Evolutionary conservation across 1,284 basidiomycete genomes (phyloP).

Genomic region (Heterobasidion occidentale): DNA sequence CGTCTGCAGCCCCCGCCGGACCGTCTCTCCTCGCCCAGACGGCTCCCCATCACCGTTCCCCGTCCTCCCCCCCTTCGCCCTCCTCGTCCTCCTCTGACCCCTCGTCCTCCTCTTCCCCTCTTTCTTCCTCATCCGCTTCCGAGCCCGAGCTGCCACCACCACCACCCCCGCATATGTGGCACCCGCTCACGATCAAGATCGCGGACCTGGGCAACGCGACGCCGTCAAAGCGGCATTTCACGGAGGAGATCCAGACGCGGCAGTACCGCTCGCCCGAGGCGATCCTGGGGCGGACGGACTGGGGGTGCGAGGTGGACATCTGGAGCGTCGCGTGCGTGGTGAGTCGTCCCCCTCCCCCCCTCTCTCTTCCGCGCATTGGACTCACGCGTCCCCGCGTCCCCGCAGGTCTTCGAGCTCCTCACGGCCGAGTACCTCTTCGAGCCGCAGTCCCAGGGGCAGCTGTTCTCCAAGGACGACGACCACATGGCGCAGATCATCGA

Average conservation of each 20-base stretch:
- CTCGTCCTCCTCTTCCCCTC: conserved; percentile 15
- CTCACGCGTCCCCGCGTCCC: not conserved
- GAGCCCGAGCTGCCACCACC: not conserved
- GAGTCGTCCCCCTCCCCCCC: not conserved
- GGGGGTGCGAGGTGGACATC: conserved; percentile 80
- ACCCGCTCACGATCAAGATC: conserved; percentile 79
- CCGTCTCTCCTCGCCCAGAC: conserved; percentile 67
- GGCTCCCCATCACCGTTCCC: conserved; percentile 30
- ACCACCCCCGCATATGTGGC: not conserved
- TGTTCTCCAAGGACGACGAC: conserved; percentile 90
- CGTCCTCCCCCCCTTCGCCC: conserved; percentile 9
- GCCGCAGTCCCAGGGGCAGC: conserved; percentile 74
- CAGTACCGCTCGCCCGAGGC: conserved; percentile 91
- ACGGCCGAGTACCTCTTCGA: conserved; percentile 88
- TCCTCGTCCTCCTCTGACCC: conserved; percentile 29
- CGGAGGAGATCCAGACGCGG: conserved; percentile 91
- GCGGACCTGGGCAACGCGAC: conserved; percentile 88
- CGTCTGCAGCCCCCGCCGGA: conserved; percentile 15
- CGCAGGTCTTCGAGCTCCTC: conserved; percentile 61
- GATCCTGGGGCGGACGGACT: conserved; percentile 80
- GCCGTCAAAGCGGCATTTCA: conserved; percentile 76
- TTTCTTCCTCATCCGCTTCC: conserved; percentile 8
- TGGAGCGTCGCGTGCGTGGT: conserved; percentile 87
- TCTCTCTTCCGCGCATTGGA: not conserved
- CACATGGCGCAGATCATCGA: conserved; percentile 93